Percentiles rank a stretch among this genome's conserved stretches.
Conservation (phyloP, 352 stramenopile species). For the Globisporangium nodosum region DNA sequence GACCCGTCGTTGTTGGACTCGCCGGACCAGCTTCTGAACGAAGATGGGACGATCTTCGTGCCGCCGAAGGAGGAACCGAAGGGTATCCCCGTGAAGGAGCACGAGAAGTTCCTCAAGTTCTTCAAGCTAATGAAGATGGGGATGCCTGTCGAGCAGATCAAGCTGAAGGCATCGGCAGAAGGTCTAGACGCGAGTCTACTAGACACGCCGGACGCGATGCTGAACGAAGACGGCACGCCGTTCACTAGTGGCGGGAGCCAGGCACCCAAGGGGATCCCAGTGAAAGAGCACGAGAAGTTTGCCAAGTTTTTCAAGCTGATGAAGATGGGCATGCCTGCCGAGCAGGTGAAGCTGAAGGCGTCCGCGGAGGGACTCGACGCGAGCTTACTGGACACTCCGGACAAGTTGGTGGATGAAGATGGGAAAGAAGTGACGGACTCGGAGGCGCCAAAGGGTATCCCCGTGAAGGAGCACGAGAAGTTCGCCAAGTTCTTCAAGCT, state of each 20-base stretch:
- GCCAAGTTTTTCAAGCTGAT: constrained; percentile 70
- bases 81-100: constrained; percentile 66
- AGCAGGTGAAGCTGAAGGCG: constrained; percentile 75
- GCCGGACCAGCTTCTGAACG: constrained; percentile 47
- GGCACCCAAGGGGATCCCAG: constrained; percentile 26
- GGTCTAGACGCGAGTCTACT: constrained; percentile 75
- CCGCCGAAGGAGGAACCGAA: constrained; percentile 21
- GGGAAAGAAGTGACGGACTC: constrained; percentile 32
- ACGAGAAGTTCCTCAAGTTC: constrained; percentile 81
- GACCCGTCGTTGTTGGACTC: constrained; percentile 66
- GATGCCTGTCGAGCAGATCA: constrained; percentile 58
- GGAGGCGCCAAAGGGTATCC: constrained; percentile 22
- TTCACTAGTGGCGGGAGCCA: constrained; percentile 21
- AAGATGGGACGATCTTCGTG: constrained; percentile 34
- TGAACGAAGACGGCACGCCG: constrained; percentile 41
- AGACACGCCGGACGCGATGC: constrained; percentile 53
- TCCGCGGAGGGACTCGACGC: constrained; percentile 86
- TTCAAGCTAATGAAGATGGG: constrained; percentile 39
- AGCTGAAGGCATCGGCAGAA: constrained; percentile 74
- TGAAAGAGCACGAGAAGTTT: constrained; percentile 87
- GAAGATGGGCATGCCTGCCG: constrained; percentile 21
- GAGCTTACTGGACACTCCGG: constrained; percentile 45
- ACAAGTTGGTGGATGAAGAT: constrained; percentile 50
- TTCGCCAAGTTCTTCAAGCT: constrained; percentile 96
- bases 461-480: constrained; percentile 85